Conservation (phyloP, 83 land plant species). For the Picea abies region DNA sequence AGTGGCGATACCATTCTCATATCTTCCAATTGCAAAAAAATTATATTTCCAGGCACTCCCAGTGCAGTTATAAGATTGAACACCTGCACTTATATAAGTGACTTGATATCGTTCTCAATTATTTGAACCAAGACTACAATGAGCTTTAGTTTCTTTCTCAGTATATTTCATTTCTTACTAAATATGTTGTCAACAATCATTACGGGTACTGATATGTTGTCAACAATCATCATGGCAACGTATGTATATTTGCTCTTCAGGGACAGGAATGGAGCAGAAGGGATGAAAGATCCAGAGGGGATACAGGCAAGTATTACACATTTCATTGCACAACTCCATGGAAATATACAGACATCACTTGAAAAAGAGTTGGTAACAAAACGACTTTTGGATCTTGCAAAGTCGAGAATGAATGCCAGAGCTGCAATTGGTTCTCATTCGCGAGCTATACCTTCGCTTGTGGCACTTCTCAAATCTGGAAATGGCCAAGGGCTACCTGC, state of each 20-base stretch:
- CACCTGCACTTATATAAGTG: too few relatives aligned
- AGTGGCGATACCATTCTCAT: too few relatives aligned
- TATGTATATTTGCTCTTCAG: slow-evolving; percentile 18
- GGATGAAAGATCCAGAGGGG: slow-evolving; percentile 66
- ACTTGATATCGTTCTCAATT: too few relatives aligned
- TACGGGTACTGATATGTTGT: too few relatives aligned
- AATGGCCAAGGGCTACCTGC: slow-evolving; percentile 28
- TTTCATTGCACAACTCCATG: slow-evolving; percentile 66
- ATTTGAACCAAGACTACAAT: too few relatives aligned
- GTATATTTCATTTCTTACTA: too few relatives aligned
- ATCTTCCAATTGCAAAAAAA: too few relatives aligned
- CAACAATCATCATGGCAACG: too few relatives aligned
- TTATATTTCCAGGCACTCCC: too few relatives aligned
- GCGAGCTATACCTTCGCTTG: slow-evolving; percentile 70
- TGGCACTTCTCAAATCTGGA: slow-evolving; percentile 59
- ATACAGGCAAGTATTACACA: slow-evolving; percentile 69
- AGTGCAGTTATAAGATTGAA: too few relatives aligned
- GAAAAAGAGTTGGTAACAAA: slow-evolving; percentile 65
- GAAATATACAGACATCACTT: slow-evolving; percentile 41
- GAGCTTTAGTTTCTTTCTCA: too few relatives aligned
- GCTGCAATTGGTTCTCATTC: slow-evolving; percentile 57
- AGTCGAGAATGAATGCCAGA: slow-evolving; percentile 50
- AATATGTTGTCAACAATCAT: too few relatives aligned
- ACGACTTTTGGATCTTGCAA: slow-evolving; percentile 42
- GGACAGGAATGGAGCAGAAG: slow-evolving; percentile 37